Evolutionary conservation across 78 protist genomes (phyloP), one percentile per base, ranked within the genome.

Genomic region (Isochrysis galbana): DNA sequence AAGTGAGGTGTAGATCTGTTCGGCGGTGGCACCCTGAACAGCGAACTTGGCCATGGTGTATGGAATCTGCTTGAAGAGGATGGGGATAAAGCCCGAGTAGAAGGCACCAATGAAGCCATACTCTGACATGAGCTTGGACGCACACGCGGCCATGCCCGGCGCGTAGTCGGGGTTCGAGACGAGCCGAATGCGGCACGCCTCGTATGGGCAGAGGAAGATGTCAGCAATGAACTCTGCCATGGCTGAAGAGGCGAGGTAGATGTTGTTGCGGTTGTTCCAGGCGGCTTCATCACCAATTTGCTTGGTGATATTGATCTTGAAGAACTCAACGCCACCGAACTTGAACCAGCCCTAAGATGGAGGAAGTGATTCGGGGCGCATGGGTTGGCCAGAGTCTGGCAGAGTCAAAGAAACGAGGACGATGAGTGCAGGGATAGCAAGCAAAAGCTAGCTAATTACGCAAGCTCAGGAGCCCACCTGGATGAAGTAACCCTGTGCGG

Each of bases 21-120:
- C 94, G 0, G 91, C 94, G 22, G 89, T 78, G 4, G 0, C 2
- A 23, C 94, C 94, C 92, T 93, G 95, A 47, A 93, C 95, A 17
- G 90, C 90, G 90, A 93, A 93, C 95, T 93, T 93, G 70, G 92
- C 92, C 95, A 93, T 93, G 42, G 95, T 93, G 92, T 93, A 93
- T 26, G 95, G 95, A 36, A 93, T 61, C 90, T 46, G 94, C 94
- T 93, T 93, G 92, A 93, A 88, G 67, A 87, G 92, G 48, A 93
- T 93, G 42, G 94, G 94, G 51, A 90, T 55, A 77, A 93, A 93
- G 34, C 94, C 94, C 34, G 94, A 69, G 92, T 93, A 93, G 92
- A 93, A 93, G 51, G 80, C 94, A 32, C 21, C 21, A 25, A 93
- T 0, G 46, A 93, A 14, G 25, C 94, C 94, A 69, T 55, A 42